Conservation (phyloP, 1,284 basidiomycete genomes). For the Tremellales sp. region DNA sequence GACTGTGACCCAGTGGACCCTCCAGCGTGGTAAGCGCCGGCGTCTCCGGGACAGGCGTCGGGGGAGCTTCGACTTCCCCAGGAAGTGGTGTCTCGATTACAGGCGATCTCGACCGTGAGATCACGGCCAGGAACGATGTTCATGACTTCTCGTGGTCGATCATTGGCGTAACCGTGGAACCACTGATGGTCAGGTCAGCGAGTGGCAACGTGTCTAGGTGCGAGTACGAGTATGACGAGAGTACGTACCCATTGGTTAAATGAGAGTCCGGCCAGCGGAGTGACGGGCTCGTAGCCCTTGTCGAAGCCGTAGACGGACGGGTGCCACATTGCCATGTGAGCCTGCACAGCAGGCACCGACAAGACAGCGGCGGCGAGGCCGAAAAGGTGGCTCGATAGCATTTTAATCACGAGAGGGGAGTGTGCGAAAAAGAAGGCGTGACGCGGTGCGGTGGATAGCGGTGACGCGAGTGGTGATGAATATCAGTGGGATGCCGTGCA, state of each 20-base stretch:
- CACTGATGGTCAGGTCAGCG: conserved; percentile 7
- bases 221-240: not conserved
- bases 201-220: not conserved
- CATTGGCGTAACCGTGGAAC: conserved; percentile 11
- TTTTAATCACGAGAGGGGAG: no score
- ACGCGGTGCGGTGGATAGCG: no score
- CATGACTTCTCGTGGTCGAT: conserved; percentile 6
- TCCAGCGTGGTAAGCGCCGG: conserved; percentile 15
- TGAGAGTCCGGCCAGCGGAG: conserved; percentile 9
- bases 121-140: conserved; percentile 8
- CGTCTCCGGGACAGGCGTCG: conserved; percentile 12
- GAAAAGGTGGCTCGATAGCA: no score
- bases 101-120: conserved; percentile 12
- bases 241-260: conserved; percentile 16
- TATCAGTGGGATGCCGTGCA: no score
- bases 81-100: conserved; percentile 5
- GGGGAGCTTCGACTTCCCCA: conserved; percentile 4
- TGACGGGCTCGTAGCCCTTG: conserved; percentile 5
- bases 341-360: no score
- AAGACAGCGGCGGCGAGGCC: no score
- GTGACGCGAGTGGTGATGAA: no score
- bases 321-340: conserved; percentile 13
- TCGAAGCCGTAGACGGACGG: conserved; percentile 9
- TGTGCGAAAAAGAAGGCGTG: no score
- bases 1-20: not conserved